Evolutionary conservation across 768 basidiomycete species (phyloP).

Genomic region (Lactarius deliciosus): DNA sequence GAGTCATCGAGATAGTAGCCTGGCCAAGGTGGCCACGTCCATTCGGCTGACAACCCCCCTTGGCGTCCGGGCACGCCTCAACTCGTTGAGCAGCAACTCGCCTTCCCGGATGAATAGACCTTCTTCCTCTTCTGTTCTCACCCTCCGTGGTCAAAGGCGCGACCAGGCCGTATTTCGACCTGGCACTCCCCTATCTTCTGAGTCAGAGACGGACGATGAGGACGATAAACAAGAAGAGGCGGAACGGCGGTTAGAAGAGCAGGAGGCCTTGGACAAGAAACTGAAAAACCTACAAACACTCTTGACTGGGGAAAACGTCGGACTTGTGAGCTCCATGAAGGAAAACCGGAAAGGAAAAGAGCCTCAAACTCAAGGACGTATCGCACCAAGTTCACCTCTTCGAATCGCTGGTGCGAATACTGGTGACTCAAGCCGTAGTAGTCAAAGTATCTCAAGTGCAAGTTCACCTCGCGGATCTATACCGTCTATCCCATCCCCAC

Average conservation of each 20-base stretch:
- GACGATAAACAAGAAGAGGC: conserved; percentile 65
- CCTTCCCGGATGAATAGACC: conserved; percentile 46
- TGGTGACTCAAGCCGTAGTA: conserved; percentile 40
- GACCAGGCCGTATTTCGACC: conserved; percentile 24
- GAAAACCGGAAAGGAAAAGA: conserved; percentile 23
- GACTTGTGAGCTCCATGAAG: conserved; percentile 51
- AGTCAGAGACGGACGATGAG: conserved; percentile 48
- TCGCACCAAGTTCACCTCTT: conserved; percentile 41
- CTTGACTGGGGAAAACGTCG: conserved; percentile 73
- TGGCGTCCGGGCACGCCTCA: conserved; percentile 68
- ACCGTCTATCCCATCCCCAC: conserved; percentile 76
- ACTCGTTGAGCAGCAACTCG: conserved; percentile 59
- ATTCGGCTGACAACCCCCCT: conserved; percentile 54
- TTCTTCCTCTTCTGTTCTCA: conserved; percentile 70
- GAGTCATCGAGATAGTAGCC: conserved; percentile 29
- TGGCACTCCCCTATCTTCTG: conserved; percentile 33
- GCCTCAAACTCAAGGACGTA: conserved; percentile 35
- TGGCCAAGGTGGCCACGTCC: conserved; percentile 40
- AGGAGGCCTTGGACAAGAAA: conserved; percentile 64
- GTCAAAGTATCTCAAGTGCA: conserved; percentile 72
- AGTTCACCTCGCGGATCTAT: conserved; percentile 78
- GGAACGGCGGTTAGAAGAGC: conserved; percentile 64
- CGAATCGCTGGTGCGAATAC: conserved; percentile 43
- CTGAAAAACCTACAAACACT: conserved; percentile 65
- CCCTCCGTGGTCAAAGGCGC: conserved; percentile 43